A percentile compares a stretch with the other conserved stretches of the same genome.
phyloP scores from a whole-genome alignment of 2,329 filamentous ascomycete genomes.

The Colletotrichum theobromicola region DNA sequence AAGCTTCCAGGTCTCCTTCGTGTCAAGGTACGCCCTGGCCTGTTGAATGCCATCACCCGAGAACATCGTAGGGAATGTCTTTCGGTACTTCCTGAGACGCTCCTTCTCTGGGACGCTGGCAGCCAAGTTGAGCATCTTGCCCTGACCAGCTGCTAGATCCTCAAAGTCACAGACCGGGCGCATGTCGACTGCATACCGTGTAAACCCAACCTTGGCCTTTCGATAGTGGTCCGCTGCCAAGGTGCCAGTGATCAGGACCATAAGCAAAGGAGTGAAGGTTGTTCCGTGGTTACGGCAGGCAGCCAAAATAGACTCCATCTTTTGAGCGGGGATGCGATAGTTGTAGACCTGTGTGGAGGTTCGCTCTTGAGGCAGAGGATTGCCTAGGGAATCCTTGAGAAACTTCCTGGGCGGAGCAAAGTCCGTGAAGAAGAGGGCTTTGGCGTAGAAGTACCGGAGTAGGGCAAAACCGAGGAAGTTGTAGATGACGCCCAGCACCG shows the following conservation, averaged over 20 bases:
- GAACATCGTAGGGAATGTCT: neutral
- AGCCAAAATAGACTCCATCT: constrained; percentile 1
- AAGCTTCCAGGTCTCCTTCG: neutral
- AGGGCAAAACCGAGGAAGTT: constrained; percentile 8
- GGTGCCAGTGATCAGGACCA: constrained; percentile 11
- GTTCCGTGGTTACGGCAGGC: constrained; percentile 25
- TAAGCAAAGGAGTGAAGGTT: constrained; percentile 28
- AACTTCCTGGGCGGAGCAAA: neutral
- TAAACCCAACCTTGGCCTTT: constrained; percentile 23
- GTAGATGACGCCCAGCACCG: constrained; percentile 2
- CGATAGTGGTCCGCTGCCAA: constrained; percentile 27
- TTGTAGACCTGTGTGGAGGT: constrained; percentile 6
- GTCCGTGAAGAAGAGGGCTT: constrained; percentile 12
- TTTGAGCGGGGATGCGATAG: neutral
- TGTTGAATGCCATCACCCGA: neutral
- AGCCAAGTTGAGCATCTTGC: constrained; percentile 9
- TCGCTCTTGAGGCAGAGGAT: neutral
- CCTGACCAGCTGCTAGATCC: neutral
- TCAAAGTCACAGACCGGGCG: constrained; percentile 4
- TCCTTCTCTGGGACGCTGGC: constrained; percentile 2
- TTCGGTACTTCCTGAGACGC: neutral
- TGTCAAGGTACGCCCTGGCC: neutral
- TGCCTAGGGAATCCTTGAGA: neutral
- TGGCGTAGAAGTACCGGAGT: constrained; percentile 14
- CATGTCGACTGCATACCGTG: constrained; percentile 43